Conservation (phyloP, 352 stramenopile species). For the Peronospora farinosa region DNA sequence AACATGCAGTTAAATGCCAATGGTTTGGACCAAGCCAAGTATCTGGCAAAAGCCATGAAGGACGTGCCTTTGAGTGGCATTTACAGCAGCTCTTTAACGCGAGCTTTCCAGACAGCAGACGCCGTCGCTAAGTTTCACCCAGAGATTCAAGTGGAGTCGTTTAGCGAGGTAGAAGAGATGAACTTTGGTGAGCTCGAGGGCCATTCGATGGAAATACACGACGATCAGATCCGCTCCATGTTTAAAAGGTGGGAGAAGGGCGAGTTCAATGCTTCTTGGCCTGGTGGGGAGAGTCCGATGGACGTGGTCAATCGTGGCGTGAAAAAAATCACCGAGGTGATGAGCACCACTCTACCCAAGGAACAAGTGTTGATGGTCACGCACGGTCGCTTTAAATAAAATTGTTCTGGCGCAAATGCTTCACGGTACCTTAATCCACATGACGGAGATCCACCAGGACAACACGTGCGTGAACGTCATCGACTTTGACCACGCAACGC, state of each 20-base stretch:
- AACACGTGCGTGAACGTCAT: conserved; percentile 85
- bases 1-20: conserved; percentile 65
- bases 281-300: conserved; percentile 56
- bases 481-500: conserved; percentile 60
- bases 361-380: conserved; percentile 75
- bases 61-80: conserved; percentile 59
- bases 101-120: conserved; percentile 46
- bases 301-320: conserved; percentile 65
- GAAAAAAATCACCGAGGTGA: conserved; percentile 52
- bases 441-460: conserved; percentile 68
- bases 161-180: conserved; percentile 76
- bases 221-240: conserved; percentile 53
- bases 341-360: conserved; percentile 28
- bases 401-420: conserved; percentile 68
- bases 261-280: conserved; percentile 46
- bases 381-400: conserved; percentile 83
- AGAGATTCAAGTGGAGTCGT: conserved; percentile 48
- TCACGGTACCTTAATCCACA: conserved; percentile 45
- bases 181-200: conserved; percentile 75
- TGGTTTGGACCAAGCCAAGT: conserved; percentile 49
- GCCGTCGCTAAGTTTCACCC: conserved; percentile 49
- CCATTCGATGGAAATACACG: conserved; percentile 42
- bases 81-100: conserved; percentile 59
- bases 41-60: conserved; percentile 55
- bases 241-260: conserved; percentile 56